phyloP scores from a whole-genome alignment of 306 rosid genomes.

The Cucurbita ficifolia region DNA sequence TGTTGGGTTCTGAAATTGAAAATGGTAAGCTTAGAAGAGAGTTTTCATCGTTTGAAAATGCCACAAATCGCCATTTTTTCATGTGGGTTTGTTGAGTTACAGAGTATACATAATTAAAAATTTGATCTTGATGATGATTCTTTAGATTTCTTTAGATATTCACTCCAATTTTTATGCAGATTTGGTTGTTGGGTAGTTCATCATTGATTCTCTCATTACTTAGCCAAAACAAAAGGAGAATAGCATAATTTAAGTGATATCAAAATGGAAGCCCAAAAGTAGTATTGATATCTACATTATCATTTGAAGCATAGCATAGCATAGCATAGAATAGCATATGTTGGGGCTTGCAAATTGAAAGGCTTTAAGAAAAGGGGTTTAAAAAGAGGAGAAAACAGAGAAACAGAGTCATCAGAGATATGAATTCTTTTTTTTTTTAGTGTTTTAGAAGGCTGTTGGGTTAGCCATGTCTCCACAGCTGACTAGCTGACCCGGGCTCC shows the following conservation, averaged over 20 bases:
- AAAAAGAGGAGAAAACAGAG: constrained; percentile 25
- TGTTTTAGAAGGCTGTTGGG: constrained; percentile 46
- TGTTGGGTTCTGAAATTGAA: neutral
- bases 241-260: constrained; percentile 74
- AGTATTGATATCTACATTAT: neutral
- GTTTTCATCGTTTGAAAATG: neutral
- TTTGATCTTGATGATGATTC: constrained; percentile 33
- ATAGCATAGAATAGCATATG: constrained; percentile 11
- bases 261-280: constrained; percentile 34
- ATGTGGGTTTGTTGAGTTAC: constrained; percentile 30
- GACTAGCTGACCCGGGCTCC: constrained; percentile 43
- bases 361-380: constrained; percentile 35
- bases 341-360: constrained; percentile 54
- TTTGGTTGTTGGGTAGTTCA: constrained; percentile 51
- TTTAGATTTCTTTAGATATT: constrained; percentile 61
- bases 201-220: constrained; percentile 38
- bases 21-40: neutral
- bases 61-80: constrained; percentile 8
- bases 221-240: constrained; percentile 13
- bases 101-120: constrained; percentile 23
- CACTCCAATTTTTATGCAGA: constrained; percentile 20
- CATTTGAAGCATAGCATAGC: neutral
- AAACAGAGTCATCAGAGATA: constrained; percentile 30
- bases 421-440: constrained; percentile 51
- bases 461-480: constrained; percentile 33